Evolutionary conservation across 2,329 filamentous ascomycete species (phyloP), one percentile per base, ranked within the genome.

Genomic region (Diaporthe citri): DNA sequence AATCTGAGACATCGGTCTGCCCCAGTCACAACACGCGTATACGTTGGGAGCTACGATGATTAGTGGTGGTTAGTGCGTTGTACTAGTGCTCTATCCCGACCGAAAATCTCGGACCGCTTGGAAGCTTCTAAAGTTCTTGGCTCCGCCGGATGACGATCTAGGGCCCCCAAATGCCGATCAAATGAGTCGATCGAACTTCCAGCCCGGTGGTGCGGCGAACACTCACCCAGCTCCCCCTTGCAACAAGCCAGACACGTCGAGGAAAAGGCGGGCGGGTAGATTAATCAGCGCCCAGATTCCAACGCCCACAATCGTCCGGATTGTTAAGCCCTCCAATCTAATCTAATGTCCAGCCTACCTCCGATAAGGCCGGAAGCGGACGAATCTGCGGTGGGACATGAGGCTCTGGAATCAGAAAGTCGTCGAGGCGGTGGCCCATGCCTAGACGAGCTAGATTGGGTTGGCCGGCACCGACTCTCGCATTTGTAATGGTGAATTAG

Each of bases 251-350:
- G 43, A 36, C 62, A 36, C 13, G 43, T 67, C 46, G 5, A 13
- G 6, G 22, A 6, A 55, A 69, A 20, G 48, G 64, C n/a, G 46
- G 46, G 22, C 28, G 22, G 28, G 46, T 20, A 1, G 57, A 69
- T 69, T 69, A 69, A 55, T 69, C 64, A 69, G 48, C 64, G 48
- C 64, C 64, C 64, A 69, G 48, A n/a, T 55, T 13, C 48, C 22
- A 69, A 69, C 31, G 8, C 31, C 59, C 64, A 20, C 46, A 4
- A 28, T 8, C 48, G 64, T n/a, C 46, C 34, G 9, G n/a, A 41
- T 41, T 55, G 46, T 41, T 69, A 28, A 69, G 48, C 46, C 46
- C 46, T 20, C 8, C 64, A 55, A 55, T 55, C 64, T 69, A 55
- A 69, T 69, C 64, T 69, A 55, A 69, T 55, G n/a, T 69, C 64